phyloP scores from a whole-genome alignment of 106 monocot species.

The Narthecium ossifragum region DNA sequence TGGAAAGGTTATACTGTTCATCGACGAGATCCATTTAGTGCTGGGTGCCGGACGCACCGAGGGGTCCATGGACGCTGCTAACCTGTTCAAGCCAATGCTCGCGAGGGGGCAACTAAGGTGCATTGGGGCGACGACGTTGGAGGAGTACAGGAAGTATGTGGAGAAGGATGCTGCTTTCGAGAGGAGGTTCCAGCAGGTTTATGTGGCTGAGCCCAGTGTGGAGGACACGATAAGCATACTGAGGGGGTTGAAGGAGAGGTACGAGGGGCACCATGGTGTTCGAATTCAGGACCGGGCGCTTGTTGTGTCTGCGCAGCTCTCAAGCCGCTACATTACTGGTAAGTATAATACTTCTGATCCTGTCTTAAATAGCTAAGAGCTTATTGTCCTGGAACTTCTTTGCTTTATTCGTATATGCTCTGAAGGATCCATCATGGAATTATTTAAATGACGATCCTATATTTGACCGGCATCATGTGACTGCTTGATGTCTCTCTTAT shows the following conservation, averaged over 20 bases:
- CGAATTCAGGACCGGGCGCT: conserved; percentile 60
- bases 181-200: conserved; percentile 51
- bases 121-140: conserved; percentile 63
- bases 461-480: too few relatives aligned
- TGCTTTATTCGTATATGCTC: too few relatives aligned
- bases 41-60: conserved; percentile 56
- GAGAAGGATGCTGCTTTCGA: conserved; percentile 63
- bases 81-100: conserved; percentile 68
- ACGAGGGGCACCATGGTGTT: conserved; percentile 65
- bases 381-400: too few relatives aligned
- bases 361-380: too few relatives aligned
- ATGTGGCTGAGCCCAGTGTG: conserved; percentile 54
- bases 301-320: conserved; percentile 67
- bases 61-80: conserved; percentile 63
- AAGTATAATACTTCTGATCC: conserved; percentile 1
- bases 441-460: too few relatives aligned
- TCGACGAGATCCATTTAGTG: conserved; percentile 73
- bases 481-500: too few relatives aligned
- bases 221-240: conserved; percentile 51
- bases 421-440: too few relatives aligned
- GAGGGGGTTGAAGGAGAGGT: conserved; percentile 60
- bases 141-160: conserved; percentile 68
- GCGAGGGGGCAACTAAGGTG: conserved; percentile 52
- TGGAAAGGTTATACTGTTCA: conserved; percentile 70
- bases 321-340: conserved; percentile 52